Percentiles rank a stretch among this genome's conserved stretches.
phyloP scores from a whole-genome alignment of 768 basidiomycete species.

The Dacryopinax spathularia region DNA sequence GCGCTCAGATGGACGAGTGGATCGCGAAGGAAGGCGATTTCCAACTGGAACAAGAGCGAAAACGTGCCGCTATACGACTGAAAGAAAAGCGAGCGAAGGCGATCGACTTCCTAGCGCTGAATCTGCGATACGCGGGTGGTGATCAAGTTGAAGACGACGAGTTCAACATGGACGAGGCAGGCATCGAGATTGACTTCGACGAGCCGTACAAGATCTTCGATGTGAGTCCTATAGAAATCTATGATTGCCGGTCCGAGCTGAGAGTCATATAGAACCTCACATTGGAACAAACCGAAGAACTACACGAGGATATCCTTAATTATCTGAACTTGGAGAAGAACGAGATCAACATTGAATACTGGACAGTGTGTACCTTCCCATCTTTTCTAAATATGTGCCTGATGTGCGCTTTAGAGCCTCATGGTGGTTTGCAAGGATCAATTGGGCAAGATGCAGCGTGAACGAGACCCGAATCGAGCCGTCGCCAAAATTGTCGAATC shows the following conservation, averaged over 20 bases:
- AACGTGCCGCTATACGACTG: constrained; percentile 82
- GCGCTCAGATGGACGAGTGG: constrained; percentile 97
- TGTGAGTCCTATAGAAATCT: no score
- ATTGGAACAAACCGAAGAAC: constrained; percentile 73
- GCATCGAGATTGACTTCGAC: constrained; percentile 93
- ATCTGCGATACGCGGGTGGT: constrained; percentile 66
- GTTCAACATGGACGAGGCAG: constrained; percentile 63
- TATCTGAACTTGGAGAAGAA: constrained; percentile 77
- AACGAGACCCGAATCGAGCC: constrained; percentile 32
- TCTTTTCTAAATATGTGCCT: constrained; percentile 15
- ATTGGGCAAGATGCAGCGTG: constrained; percentile 53
- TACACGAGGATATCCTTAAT: constrained; percentile 86
- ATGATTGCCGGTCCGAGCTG: no score
- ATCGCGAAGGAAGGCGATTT: constrained; percentile 93
- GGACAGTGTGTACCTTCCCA: constrained; percentile 53
- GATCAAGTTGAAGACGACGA: constrained; percentile 40
- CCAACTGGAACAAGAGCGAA: constrained; percentile 85
- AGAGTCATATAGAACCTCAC: constrained; percentile 86
- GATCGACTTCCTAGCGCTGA: constrained; percentile 93
- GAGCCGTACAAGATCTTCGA: constrained; percentile 98
- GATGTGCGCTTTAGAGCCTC: constrained; percentile 54
- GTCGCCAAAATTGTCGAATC: constrained; percentile 67
- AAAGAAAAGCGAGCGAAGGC: constrained; percentile 95
- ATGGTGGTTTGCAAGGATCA: constrained; percentile 91
- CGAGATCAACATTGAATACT: constrained; percentile 85